Evolutionary conservation across 108 stramenopile species (phyloP).

Genomic region (Ochromonas danica): DNA sequence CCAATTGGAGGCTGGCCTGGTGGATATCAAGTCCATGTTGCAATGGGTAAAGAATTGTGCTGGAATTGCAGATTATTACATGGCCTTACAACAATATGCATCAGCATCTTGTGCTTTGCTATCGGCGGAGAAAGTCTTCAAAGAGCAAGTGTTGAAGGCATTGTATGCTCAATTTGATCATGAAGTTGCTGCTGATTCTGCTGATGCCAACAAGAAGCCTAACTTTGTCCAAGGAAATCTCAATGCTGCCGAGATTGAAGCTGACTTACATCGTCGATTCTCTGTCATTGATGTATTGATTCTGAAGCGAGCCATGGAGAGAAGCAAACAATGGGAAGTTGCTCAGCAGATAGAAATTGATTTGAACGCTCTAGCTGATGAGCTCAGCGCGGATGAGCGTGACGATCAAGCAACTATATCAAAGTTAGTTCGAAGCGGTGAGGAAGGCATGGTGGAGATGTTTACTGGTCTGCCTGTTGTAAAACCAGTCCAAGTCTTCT

Average conservation of each 20-base stretch:
- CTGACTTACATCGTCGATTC: neutral
- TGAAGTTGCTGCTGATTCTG: neutral
- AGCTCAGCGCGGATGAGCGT: neutral
- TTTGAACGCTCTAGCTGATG: neutral
- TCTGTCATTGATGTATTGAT: neutral
- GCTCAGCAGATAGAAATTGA: neutral
- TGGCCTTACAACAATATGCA: neutral
- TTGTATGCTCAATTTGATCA: neutral
- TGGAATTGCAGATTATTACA: conserved; percentile 19
- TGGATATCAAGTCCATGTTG: neutral
- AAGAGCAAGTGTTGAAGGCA: neutral
- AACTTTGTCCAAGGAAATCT: conserved; percentile 3
- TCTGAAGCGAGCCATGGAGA: conserved; percentile 7
- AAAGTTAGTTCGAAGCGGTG: neutral
- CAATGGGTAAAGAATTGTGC: conserved; percentile 33
- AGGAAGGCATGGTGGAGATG: neutral
- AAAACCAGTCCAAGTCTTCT: neutral
- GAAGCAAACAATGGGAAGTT: neutral
- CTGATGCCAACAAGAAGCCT: neutral
- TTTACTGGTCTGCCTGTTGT: neutral
- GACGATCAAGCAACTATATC: neutral
- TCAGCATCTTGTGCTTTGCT: neutral
- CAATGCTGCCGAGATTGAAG: conserved; percentile 17
- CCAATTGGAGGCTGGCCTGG: neutral
- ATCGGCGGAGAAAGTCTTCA: neutral